Conservation (phyloP, 768 basidiomycete genomes). For the Xerocomellus amylosporus region DNA sequence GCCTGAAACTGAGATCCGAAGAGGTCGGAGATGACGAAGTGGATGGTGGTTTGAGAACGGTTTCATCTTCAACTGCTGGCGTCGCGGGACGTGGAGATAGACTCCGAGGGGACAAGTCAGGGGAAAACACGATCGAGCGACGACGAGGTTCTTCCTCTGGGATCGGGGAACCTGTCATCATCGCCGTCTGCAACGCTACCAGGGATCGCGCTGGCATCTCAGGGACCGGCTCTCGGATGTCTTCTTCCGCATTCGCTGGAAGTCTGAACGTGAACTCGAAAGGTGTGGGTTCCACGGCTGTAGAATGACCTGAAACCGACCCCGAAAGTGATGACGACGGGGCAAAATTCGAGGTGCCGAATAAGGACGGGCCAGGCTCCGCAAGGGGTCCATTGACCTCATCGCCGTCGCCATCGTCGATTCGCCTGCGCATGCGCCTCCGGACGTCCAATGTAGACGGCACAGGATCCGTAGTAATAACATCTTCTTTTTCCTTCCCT, state of each 20-base stretch:
- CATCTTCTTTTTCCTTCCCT: slow-evolving; percentile 29
- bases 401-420: slow-evolving; percentile 10
- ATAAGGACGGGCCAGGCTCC: slow-evolving; percentile 10
- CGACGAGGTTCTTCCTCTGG: slow-evolving; percentile 26
- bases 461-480: not conserved
- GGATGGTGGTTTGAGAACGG: not conserved
- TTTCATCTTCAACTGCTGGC: slow-evolving; percentile 11
- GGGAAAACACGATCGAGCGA: slow-evolving; percentile 23
- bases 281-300: slow-evolving; percentile 6
- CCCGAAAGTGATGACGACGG: not conserved
- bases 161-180: slow-evolving; percentile 23
- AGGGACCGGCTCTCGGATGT: slow-evolving; percentile 26
- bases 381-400: not conserved
- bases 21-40: slow-evolving; percentile 12
- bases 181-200: slow-evolving; percentile 24
- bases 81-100: slow-evolving; percentile 11
- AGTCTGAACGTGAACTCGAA: slow-evolving; percentile 28
- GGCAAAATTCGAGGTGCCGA: not conserved
- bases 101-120: slow-evolving; percentile 17
- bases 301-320: slow-evolving; percentile 9
- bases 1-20: slow-evolving; percentile 17
- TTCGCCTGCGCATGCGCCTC: slow-evolving; percentile 21
- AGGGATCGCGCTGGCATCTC: slow-evolving; percentile 25
- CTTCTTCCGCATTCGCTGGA: slow-evolving; percentile 14
- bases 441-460: slow-evolving; percentile 3